Evolutionary conservation across 441 rosid genomes (phyloP), one percentile per base, ranked within the genome.

Genomic region (Isatis lusitanica): DNA sequence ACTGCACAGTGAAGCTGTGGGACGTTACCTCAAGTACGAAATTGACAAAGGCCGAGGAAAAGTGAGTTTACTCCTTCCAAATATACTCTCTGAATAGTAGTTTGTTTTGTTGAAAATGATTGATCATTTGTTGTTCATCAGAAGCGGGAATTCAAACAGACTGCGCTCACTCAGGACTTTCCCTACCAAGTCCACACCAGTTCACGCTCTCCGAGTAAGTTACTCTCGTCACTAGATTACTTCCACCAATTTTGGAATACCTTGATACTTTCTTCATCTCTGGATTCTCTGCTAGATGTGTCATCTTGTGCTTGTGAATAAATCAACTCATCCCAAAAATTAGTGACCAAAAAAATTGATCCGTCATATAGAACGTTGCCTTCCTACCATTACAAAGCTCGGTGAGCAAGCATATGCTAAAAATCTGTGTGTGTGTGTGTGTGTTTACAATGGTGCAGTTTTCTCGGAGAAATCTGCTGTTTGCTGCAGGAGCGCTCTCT

Each of bases 1-100:
- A 93, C 85, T 88, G 90, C 85, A 90, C 89, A 9, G 90, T 93
- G 33, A 96, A 91, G 80, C 81, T 93, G 56, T 93, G 98, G 99
- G 98, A 93, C 61, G 94, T 90, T 58, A 87, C 84, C 67, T 68
- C 89, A 47, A 90, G 97, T 76, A 70, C 93, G 21, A 96, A 91
- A 80, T 62, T 62, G 47, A 78, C 89, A 4, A 86, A 79, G 79
- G 76, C 80, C 7, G 98, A 90, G 78, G 99, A 91, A 65, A 89
- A 79, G 99, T 96, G 75, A 81, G 92, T 68, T 77, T 43, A 7
- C 70, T 17, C 16, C 7, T 31, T 12, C n/a, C n/a, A 39, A 38
- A 60, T 70, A 7, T 13, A n/a, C 4, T 48, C 43, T 12, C 50
- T 55, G 36, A 46, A 43, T 43, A 11, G 18, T 53, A 31, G 21